A percentile compares a stretch with the other conserved stretches of the same genome.
Evolutionary conservation across 75 land plant species (phyloP).

Genomic region (Pinus tabuliformis): DNA sequence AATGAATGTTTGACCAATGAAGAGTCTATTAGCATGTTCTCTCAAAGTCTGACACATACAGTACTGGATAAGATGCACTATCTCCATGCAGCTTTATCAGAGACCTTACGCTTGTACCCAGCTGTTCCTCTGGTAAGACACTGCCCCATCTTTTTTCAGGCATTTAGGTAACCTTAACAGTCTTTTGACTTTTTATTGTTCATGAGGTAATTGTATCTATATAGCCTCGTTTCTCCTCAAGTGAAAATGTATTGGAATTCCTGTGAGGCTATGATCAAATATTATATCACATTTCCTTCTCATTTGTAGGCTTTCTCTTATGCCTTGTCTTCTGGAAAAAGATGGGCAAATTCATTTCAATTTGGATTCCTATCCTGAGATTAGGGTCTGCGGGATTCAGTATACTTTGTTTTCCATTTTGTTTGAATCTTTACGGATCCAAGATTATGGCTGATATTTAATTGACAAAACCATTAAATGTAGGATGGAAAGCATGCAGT

Average conservation of each 20-base stretch:
- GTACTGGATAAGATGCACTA: conserved; percentile 38
- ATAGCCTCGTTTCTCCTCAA: background rate
- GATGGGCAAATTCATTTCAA: background rate
- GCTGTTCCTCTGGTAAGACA: conserved; percentile 75
- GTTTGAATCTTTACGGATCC: background rate
- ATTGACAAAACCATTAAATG: background rate
- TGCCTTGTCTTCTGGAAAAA: background rate
- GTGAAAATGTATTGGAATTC: background rate
- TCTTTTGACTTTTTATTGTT: background rate
- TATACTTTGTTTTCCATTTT: background rate
- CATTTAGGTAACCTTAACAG: background rate
- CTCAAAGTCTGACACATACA: conserved; percentile 15
- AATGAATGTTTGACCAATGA: background rate
- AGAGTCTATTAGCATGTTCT: background rate
- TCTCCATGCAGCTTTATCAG: conserved; percentile 71
- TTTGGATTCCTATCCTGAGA: background rate
- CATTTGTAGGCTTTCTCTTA: background rate
- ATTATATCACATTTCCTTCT: background rate
- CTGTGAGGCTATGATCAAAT: too few species aligned
- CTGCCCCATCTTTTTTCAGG: background rate
- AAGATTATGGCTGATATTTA: background rate
- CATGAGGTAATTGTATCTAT: background rate
- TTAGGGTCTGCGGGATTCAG: background rate
- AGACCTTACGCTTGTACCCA: conserved; percentile 78
- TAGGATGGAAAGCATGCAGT: conserved; percentile 19